phyloP scores from a whole-genome alignment of 2,329 filamentous ascomycete species.

The Aspergillus caelatus region DNA sequence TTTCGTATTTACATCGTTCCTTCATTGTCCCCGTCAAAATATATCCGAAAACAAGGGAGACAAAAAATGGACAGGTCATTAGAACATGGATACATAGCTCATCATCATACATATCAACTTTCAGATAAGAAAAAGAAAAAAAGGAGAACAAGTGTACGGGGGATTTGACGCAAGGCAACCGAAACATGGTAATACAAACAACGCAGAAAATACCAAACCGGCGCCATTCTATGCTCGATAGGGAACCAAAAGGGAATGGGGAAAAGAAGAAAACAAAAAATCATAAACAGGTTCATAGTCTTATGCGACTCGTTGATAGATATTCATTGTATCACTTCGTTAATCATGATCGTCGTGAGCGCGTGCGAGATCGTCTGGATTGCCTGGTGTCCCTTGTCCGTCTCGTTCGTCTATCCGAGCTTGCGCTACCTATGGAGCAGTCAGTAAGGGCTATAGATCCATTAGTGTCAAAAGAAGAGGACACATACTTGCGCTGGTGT shows the following conservation, averaged over 20 bases:
- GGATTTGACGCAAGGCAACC: not conserved
- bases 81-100: conserved; percentile 18
- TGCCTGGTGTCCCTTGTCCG: conserved; percentile 32
- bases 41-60: conserved; percentile 5
- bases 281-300: not conserved
- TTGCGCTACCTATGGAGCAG: conserved; percentile 44
- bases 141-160: not conserved
- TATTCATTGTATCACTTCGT: conserved; percentile 4
- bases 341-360: conserved; percentile 31
- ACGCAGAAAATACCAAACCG: not conserved
- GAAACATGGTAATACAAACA: conserved; percentile 4
- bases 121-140: not conserved
- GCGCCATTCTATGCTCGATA: not conserved
- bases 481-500: conserved; percentile 46
- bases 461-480: conserved; percentile 10
- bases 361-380: conserved; percentile 32
- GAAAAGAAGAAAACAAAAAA: not conserved
- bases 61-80: conserved; percentile 7
- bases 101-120: conserved; percentile 16
- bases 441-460: conserved; percentile 9
- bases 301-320: not conserved
- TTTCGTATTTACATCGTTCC: conserved; percentile 29
- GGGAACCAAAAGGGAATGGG: not conserved
- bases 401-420: conserved; percentile 44
- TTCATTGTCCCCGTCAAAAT: conserved; percentile 12